Conservation (phyloP, 2,329 filamentous ascomycete genomes). For the Penicillium sp. region DNA sequence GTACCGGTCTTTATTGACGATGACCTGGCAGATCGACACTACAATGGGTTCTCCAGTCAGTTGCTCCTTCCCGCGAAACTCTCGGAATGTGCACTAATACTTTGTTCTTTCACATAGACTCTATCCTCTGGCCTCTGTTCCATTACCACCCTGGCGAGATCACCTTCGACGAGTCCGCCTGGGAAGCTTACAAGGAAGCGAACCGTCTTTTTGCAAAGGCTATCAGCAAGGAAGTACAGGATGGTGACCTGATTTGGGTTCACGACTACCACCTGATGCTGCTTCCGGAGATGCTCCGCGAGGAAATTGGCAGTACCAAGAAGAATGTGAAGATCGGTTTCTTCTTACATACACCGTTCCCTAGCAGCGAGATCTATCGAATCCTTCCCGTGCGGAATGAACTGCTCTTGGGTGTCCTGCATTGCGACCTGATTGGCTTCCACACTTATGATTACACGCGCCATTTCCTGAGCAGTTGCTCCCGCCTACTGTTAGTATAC, state of each 20-base stretch:
- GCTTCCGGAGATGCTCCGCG: slow-evolving; percentile 88
- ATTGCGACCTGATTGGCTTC: slow-evolving; percentile 95
- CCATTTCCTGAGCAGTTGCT: slow-evolving; percentile 94
- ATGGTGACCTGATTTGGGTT: slow-evolving; percentile 95
- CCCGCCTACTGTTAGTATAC: slow-evolving; percentile 73
- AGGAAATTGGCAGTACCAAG: slow-evolving; percentile 75
- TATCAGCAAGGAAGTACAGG: slow-evolving; percentile 80
- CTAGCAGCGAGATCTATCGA: slow-evolving; percentile 93
- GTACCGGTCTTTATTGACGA: slow-evolving; percentile 92
- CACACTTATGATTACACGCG: slow-evolving; percentile 99
- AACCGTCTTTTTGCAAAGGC: slow-evolving; percentile 89
- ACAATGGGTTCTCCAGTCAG: slow-evolving; percentile 96
- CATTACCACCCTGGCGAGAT: slow-evolving; percentile 99
- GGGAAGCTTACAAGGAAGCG: slow-evolving; percentile 88
- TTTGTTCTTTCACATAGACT: slow-evolving; percentile 57
- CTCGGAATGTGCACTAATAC: slow-evolving; percentile 6
- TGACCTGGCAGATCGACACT: slow-evolving; percentile 89
- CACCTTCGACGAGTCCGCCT: slow-evolving; percentile 92
- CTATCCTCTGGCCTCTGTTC: slow-evolving; percentile 97
- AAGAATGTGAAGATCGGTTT: slow-evolving; percentile 97
- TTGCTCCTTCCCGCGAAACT: background rate
- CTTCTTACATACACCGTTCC: slow-evolving; percentile 96
- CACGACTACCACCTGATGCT: slow-evolving; percentile 99
- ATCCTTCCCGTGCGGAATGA: slow-evolving; percentile 90
- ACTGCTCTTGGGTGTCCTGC: slow-evolving; percentile 79